Base-by-base conservation (phyloP, 305 asterid genomes). In the Ilex paraguariensis region DNA sequence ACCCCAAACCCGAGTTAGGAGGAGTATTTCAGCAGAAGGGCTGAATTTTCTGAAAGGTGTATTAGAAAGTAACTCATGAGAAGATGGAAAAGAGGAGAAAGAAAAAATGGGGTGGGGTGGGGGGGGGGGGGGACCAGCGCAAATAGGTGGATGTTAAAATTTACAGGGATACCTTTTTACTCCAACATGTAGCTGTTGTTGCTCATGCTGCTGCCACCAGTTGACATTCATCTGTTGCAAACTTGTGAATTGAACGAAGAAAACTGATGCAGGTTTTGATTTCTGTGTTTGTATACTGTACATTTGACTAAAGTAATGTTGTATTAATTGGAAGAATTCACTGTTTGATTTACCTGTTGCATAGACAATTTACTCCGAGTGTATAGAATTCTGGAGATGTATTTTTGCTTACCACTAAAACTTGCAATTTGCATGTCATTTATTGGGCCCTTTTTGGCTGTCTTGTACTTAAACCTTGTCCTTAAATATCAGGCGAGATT, bases 21-120 rank as follows among this genome's bases (percentile, higher is more conserved):
- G 95, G 80, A 90, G 92, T 66, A 84, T 90, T 67, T 90, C 97
- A 2, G 87, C 88, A 10, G 97, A 87, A 70, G 97, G 96, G 69
- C 67, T 85, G 70, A 85, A 87, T 81, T 91, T 87, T 62, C 81
- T 90, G 44, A 90, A 87, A 78, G 91, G 95, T 16, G 95, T 80
- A 21, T 60, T 87, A 83, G 95, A 84, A 59, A 81, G 84, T 61
- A 84, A 70, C 70, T 63, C 70, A 39, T 76, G 71, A 78, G 68
- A 53, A 61, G 56, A 40, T 46, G 54, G 46, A 36, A 58, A 49
- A 6, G 31, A 8, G 10, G 31, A 15, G 5, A 54, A 4, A 15
- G 10, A 21, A 21, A 21, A 3, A 10, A 7, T 1, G 3, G 11
- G 10, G 31, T 53, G 57, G 14, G 14, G 11, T 53, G 1, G 31